Evolutionary conservation across 2,329 filamentous ascomycete genomes (phyloP), one percentile per base, ranked within the genome.

Genomic region (Canariomyces notabilis): DNA sequence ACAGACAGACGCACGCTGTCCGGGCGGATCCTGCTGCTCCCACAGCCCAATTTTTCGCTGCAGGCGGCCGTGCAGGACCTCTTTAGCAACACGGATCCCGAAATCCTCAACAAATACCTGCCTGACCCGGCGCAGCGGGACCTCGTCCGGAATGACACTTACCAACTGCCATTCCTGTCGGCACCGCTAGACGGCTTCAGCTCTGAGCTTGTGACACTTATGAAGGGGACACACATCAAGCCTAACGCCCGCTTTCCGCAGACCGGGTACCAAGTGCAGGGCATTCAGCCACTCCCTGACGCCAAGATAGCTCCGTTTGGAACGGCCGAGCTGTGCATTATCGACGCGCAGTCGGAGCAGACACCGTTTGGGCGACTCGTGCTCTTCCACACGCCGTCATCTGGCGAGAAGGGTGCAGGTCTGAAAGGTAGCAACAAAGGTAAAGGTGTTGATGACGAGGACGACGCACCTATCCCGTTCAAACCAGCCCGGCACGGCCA

Each of bases 401-500:
- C n/a, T n/a, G n/a, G n/a, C n/a, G n/a, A n/a, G n/a, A n/a, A n/a
- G n/a, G n/a, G n/a, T n/a, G n/a, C n/a, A n/a, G n/a, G n/a, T n/a
- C n/a, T n/a, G n/a, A n/a, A n/a, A n/a, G n/a, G n/a, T n/a, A n/a
- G n/a, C n/a, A n/a, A n/a, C n/a, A n/a, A n/a, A n/a, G n/a, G n/a
- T n/a, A n/a, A n/a, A n/a, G n/a, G n/a, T n/a, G n/a, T n/a, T n/a
- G n/a, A n/a, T n/a, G n/a, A n/a, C n/a, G n/a, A n/a, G n/a, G n/a
- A n/a, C n/a, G n/a, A n/a, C n/a, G n/a, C n/a, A n/a, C n/a, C 53
- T 8, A 35, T 46, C 8, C 62, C 69, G 0, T 73, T 76, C 54
- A 74, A 74, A 50, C 66, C 66, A 0, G 70, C 64, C 1, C 71
- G 67, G 0, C 74, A 76, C 52, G 73, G 73, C 0, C 73, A 76